These are phyloP conservation scores for Eucalyptus grandis DNA, from an alignment of 345 rosid genomes.

Conservation along the genomic window DNA sequence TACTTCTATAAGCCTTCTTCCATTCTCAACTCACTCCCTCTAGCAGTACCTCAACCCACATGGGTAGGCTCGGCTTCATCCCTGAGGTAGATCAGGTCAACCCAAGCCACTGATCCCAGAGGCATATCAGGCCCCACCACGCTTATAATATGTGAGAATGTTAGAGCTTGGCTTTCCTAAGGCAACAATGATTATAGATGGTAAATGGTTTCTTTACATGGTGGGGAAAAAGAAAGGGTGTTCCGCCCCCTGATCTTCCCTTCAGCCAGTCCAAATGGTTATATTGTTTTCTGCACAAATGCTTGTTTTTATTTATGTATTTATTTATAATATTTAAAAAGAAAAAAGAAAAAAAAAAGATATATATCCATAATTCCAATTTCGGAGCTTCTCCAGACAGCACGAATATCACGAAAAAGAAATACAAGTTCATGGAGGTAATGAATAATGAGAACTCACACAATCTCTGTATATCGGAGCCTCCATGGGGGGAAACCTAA, in stretches of 20 bases:
- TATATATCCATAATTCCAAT: neutral
- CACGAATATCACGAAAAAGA: neutral
- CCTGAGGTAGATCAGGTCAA: neutral
- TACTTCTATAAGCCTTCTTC: neutral
- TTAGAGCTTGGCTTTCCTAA: neutral
- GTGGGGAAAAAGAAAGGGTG: neutral
- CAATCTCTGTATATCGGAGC: conserved; percentile 80
- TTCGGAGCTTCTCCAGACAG: neutral
- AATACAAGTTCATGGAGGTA: neutral
- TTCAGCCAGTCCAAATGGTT: neutral
- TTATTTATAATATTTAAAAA: no score
- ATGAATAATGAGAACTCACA: conserved; percentile 28
- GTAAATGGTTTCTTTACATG: neutral
- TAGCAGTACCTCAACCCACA: neutral
- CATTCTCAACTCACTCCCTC: neutral
- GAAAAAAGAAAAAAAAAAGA: no score
- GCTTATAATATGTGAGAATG: neutral
- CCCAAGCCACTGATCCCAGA: neutral
- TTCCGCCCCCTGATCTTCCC: neutral
- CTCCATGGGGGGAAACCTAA: conserved; percentile 96
- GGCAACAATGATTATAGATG: neutral
- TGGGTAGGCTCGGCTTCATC: neutral
- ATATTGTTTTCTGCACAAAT: neutral
- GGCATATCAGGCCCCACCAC: neutral
- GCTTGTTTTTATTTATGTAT: neutral